Conservation (phyloP, 2,329 filamentous ascomycete genomes). For the Penicillium olsonii region DNA sequence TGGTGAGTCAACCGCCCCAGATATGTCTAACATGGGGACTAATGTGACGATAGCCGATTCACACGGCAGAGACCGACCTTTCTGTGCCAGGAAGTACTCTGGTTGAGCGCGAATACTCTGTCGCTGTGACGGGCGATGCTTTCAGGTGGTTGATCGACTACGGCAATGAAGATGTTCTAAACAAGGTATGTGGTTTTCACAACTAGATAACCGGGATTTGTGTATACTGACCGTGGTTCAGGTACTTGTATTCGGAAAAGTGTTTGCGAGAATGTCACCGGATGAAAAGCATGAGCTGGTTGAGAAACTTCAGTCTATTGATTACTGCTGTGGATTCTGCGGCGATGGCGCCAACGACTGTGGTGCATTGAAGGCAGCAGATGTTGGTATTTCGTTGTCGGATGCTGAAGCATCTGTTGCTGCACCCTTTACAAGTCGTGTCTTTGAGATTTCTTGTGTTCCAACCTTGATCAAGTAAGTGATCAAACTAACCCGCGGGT, state of each 20-base stretch:
- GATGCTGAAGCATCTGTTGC: constrained; percentile 97
- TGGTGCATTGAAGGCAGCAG: constrained; percentile 91
- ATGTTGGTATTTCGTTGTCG: constrained; percentile 94
- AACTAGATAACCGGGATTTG: neutral
- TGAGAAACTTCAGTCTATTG: constrained; percentile 93
- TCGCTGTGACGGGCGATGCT: constrained; percentile 89
- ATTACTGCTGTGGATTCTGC: constrained; percentile 94
- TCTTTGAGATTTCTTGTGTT: constrained; percentile 96
- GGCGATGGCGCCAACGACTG: constrained; percentile 98
- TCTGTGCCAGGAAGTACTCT: constrained; percentile 83
- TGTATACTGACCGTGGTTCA: constrained; percentile 36
- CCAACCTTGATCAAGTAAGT: constrained; percentile 79
- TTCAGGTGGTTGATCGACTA: constrained; percentile 97
- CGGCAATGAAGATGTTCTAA: constrained; percentile 75
- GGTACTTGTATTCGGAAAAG: constrained; percentile 88
- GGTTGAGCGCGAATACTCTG: constrained; percentile 79
- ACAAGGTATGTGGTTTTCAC: constrained; percentile 55
- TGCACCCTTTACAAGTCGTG: constrained; percentile 92
- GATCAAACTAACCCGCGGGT: neutral
- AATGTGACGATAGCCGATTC: constrained; percentile 60
- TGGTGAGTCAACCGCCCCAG: constrained; percentile 47
- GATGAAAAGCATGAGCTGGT: constrained; percentile 98
- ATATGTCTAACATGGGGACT: constrained; percentile 14
- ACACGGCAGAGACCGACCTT: constrained; percentile 71
- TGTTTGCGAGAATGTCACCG: constrained; percentile 97